Conservation (phyloP, 148 eudicot species). For the Cornus kousa region DNA sequence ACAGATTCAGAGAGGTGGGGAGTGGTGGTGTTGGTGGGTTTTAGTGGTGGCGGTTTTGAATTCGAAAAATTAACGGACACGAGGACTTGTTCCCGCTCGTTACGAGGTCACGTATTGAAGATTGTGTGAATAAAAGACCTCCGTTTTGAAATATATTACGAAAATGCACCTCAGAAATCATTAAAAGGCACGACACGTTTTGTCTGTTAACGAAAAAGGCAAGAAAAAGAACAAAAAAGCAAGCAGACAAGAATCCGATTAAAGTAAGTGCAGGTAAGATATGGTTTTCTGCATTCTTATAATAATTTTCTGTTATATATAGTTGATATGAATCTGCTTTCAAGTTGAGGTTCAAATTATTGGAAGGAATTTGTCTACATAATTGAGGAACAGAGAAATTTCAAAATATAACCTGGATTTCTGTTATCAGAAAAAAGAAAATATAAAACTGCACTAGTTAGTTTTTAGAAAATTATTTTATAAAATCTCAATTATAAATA, state of each 20-base stretch:
- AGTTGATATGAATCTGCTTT: no score
- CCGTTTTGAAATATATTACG: neutral
- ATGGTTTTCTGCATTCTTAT: no score
- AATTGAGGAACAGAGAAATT: no score
- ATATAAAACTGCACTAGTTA: no score
- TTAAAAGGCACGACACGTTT: slow-evolving; percentile 19
- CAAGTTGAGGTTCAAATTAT: no score
- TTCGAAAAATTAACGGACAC: slow-evolving; percentile 18
- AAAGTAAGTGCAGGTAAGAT: no score
- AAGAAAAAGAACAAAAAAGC: neutral
- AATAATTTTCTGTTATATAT: no score
- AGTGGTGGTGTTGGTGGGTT: neutral
- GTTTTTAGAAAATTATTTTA: no score
- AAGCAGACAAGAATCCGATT: neutral
- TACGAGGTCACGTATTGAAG: neutral
- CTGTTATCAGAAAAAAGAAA: no score
- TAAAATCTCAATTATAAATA: no score
- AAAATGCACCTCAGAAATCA: neutral
- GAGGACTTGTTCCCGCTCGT: slow-evolving; percentile 15
- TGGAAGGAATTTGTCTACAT: no score
- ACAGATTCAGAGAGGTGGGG: neutral
- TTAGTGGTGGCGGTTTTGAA: slow-evolving; percentile 13
- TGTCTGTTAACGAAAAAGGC: slow-evolving; percentile 5
- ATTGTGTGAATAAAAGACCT: neutral
- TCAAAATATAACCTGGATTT: no score